These are phyloP conservation scores for Auriscalpium microsporum DNA, from an alignment of 768 basidiomycete genomes.

Conservation along the genomic window DNA sequence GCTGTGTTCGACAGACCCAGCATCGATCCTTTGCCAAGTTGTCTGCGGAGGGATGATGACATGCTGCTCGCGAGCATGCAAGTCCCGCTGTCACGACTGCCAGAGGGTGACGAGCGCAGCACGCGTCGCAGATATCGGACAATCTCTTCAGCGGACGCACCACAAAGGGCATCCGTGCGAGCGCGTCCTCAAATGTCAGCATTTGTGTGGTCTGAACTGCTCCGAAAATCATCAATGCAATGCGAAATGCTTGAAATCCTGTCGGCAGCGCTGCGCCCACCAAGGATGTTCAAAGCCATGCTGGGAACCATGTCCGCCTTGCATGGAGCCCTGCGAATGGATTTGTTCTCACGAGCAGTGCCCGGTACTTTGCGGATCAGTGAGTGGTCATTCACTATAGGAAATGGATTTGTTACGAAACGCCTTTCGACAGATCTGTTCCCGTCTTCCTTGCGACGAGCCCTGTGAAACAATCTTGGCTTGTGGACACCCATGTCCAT, in stretches of 20 bases:
- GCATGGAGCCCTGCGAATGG: conserved; percentile 29
- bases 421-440: conserved; percentile 22
- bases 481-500: conserved; percentile 32
- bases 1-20: conserved; percentile 15
- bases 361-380: conserved; percentile 29
- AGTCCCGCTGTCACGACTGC: conserved; percentile 22
- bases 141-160: conserved; percentile 1
- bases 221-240: conserved; percentile 22
- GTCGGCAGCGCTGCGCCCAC: conserved; percentile 24
- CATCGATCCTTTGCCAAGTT: conserved; percentile 14
- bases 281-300: conserved; percentile 23
- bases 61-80: conserved; percentile 25
- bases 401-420: not conserved
- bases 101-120: conserved; percentile 11
- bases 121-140: not conserved
- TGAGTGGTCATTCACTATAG: conserved; percentile 12
- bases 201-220: conserved; percentile 24
- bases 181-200: conserved; percentile 24
- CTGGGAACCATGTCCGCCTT: conserved; percentile 25
- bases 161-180: conserved; percentile 26
- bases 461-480: conserved; percentile 21
- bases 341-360: conserved; percentile 26
- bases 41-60: conserved; percentile 17
- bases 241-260: conserved; percentile 17
- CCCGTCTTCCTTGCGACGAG: conserved; percentile 29